These are phyloP conservation scores for Phaeosphaeriaceae sp. DNA, from an alignment of 2,329 filamentous ascomycete genomes.

Conservation along the genomic window DNA sequence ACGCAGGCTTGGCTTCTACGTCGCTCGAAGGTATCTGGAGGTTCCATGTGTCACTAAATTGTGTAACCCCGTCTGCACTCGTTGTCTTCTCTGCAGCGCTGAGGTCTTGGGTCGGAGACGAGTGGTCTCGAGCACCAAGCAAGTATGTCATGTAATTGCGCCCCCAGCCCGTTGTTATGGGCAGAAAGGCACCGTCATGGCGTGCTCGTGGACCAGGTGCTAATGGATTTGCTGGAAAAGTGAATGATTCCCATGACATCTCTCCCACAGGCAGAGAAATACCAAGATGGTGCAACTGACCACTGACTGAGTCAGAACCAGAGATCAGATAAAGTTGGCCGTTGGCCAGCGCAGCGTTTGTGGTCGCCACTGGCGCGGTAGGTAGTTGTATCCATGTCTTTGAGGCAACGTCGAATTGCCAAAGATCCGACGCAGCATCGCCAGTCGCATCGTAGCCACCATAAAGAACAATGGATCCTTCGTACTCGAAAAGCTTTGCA, in stretches of 20 bases:
- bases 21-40: conserved; percentile 52
- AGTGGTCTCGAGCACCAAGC: conserved; percentile 41
- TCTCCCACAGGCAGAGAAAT: conserved; percentile 25
- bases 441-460: conserved; percentile 35
- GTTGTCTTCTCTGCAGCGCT: conserved; percentile 11
- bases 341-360: conserved; percentile 47
- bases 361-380: conserved; percentile 34
- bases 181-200: conserved; percentile 48
- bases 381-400: conserved; percentile 33
- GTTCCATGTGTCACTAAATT: conserved; percentile 54
- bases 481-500: conserved; percentile 29
- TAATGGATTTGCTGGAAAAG: conserved; percentile 53
- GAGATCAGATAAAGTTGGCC: conserved; percentile 51
- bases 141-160: conserved; percentile 55
- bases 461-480: conserved; percentile 30
- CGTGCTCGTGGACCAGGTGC: conserved; percentile 52
- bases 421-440: conserved; percentile 33
- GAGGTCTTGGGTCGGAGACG: background rate
- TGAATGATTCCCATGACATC: conserved; percentile 48
- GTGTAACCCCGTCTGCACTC: conserved; percentile 23
- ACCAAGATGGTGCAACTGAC: conserved; percentile 36
- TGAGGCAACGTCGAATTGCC: conserved; percentile 31
- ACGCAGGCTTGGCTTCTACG: conserved; percentile 29
- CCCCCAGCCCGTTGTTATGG: conserved; percentile 53
- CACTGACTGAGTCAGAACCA: conserved; percentile 39